These are phyloP conservation scores for Zymoseptoria tritici DNA, from an alignment of 2,329 filamentous ascomycete species.

Conservation along the genomic window DNA sequence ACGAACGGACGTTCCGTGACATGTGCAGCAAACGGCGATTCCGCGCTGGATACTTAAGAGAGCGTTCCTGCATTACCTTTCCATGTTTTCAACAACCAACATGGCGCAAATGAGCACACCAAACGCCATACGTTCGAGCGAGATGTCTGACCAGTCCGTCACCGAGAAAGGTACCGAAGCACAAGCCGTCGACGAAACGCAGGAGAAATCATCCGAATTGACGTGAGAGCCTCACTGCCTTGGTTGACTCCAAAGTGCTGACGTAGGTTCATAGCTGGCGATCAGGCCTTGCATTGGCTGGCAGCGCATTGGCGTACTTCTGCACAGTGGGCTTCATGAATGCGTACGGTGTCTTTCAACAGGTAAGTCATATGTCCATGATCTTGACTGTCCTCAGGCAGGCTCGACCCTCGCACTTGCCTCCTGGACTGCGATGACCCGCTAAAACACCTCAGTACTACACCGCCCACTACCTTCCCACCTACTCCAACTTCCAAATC, in stretches of 20 bases:
- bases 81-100: too few relatives aligned
- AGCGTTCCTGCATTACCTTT: too few relatives aligned
- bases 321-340: constrained; percentile 23
- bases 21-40: too few relatives aligned
- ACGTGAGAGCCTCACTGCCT: not conserved
- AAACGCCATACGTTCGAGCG: not conserved
- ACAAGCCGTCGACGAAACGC: not conserved
- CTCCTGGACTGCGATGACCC: not conserved
- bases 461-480: constrained; percentile 11
- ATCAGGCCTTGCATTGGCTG: constrained; percentile 13
- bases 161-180: not conserved
- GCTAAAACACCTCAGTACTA: constrained; percentile 18
- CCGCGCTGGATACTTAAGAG: too few relatives aligned
- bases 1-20: too few relatives aligned
- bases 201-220: not conserved
- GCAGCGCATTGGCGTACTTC: constrained; percentile 17
- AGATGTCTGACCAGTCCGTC: not conserved
- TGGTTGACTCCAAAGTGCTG: too few relatives aligned
- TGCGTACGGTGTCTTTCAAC: constrained; percentile 21
- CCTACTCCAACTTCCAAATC: constrained; percentile 20
- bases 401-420: too few relatives aligned
- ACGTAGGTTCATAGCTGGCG: constrained; percentile 1
- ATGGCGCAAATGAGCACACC: not conserved
- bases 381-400: not conserved
- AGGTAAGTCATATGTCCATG: constrained; percentile 1